These are phyloP conservation scores for Cladosporium sphaerospermum DNA, from an alignment of 2,329 filamentous ascomycete species.

Conservation along the genomic window DNA sequence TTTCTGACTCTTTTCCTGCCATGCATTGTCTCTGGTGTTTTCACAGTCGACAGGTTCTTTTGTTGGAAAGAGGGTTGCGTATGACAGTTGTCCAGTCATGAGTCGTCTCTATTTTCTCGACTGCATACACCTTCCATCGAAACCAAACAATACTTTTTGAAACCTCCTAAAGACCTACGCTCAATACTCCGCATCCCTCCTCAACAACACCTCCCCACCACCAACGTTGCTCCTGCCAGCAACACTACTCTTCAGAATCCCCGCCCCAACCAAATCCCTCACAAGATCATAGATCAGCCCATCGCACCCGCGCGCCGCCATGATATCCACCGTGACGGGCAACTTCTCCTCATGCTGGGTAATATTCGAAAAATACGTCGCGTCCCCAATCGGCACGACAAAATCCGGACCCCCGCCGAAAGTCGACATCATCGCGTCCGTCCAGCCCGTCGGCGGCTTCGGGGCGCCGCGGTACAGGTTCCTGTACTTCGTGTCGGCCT, in stretches of 20 bases:
- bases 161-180: too few species aligned
- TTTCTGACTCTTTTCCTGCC: too few species aligned
- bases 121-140: too few species aligned
- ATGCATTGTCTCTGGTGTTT: too few species aligned
- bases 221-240: slow-evolving; percentile 38
- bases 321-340: slow-evolving; percentile 53
- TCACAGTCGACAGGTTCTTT: too few species aligned
- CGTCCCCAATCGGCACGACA: slow-evolving; percentile 40
- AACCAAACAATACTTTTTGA: too few species aligned
- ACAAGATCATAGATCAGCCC: slow-evolving; percentile 52
- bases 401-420: slow-evolving; percentile 45
- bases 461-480: slow-evolving; percentile 42
- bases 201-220: slow-evolving; percentile 37
- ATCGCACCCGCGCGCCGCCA: slow-evolving; percentile 57
- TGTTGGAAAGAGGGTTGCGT: too few species aligned
- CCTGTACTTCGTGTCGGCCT: slow-evolving; percentile 38
- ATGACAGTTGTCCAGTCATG: too few species aligned
- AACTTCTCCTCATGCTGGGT: slow-evolving; percentile 46
- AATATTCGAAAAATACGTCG: slow-evolving; percentile 42
- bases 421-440: slow-evolving; percentile 41
- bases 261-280: slow-evolving; percentile 44
- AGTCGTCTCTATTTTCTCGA: too few species aligned
- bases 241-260: slow-evolving; percentile 42
- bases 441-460: slow-evolving; percentile 46
- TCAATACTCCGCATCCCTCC: slow-evolving; percentile 8